Evolutionary conservation across 495 filamentous ascomycete species (phyloP), one percentile per base, ranked within the genome.

Genomic region (Oleoguttula mirabilis): DNA sequence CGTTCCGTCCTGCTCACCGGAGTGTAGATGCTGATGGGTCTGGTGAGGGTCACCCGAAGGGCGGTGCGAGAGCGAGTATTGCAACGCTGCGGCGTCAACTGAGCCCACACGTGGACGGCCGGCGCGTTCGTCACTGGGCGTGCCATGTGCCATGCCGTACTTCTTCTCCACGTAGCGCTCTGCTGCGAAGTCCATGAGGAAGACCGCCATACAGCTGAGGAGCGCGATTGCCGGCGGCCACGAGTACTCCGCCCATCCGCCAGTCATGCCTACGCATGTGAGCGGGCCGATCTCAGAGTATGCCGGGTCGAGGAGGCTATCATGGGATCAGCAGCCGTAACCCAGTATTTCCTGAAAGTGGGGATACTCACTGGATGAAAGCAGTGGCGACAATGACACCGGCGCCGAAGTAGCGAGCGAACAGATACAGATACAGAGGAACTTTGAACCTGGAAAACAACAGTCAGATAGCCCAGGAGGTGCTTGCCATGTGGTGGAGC

Each of bases 151-250:
- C 48, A 79, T 64, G 19, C 51, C 58, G 39, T 76, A 60, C 10
- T 32, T 47, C 48, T 84, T 82, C 32, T 73, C 70, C 11, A 80
- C 80, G 56, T 75, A 86, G 12, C 80, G 75, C 63, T 83, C 77
- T 15, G 83, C 79, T 62, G 88, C 68, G 27, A 93, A 60, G 55
- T 94, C 87, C 39, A 93, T 67, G 47, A 92, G 80, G 62, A 94
- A 93, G 63, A 93, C 74, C 33, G 75, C 61, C 52, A 92, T 77
- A 33, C 90, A 71, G 2, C 84, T 85, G 73, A 88, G 84, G 0
- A 95, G 63, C 16, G 76, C 68, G 50, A 94, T 93, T 4, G 74
- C 85, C 51, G 85, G 77, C 0, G 78, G 76, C 82, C 84, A 94
- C 38, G 75, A 71, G 60, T 94, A 94, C n/a, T 75, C 67, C 0